These are phyloP conservation scores for Termitomyces sp. DNA, from an alignment of 768 basidiomycete genomes.

Conservation along the genomic window DNA sequence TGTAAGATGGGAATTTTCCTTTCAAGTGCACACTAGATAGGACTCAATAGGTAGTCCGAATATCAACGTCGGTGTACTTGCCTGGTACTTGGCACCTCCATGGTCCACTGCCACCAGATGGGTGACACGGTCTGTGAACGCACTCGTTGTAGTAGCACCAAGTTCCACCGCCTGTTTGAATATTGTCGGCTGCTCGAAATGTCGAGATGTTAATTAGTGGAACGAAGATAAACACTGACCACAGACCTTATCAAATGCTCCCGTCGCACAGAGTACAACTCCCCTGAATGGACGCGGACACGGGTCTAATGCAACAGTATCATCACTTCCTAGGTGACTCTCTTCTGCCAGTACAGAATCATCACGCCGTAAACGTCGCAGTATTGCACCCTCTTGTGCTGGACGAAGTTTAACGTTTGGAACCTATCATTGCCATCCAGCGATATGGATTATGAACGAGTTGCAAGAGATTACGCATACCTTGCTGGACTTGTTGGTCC, in stretches of 20 bases:
- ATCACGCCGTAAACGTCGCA: conserved; percentile 20
- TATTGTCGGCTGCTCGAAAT: conserved; percentile 49
- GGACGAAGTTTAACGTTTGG: conserved; percentile 83
- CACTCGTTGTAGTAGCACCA: conserved; percentile 64
- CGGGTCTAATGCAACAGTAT: conserved; percentile 39
- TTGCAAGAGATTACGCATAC: conserved; percentile 23
- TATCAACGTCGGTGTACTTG: conserved; percentile 25
- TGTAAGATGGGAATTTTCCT: conserved; percentile 75
- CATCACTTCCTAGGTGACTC: conserved; percentile 45
- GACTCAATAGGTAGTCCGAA: conserved; percentile 3
- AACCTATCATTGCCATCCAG: conserved; percentile 40
- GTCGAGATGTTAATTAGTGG: conserved; percentile 1
- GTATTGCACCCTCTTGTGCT: conserved; percentile 36
- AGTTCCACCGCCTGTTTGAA: conserved; percentile 79
- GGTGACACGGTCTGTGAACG: conserved; percentile 84
- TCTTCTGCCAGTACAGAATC: conserved; percentile 42
- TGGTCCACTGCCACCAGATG: conserved; percentile 83
- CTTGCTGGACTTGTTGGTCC: conserved; percentile 67
- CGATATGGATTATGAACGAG: not conserved
- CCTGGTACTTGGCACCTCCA: conserved; percentile 82
- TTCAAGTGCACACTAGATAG: conserved; percentile 72
- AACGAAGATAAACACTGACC: not conserved
- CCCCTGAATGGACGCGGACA: conserved; percentile 69
- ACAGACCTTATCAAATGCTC: conserved; percentile 73
- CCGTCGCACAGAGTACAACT: conserved; percentile 70